phyloP scores from a whole-genome alignment of 2,329 filamentous ascomycete genomes.

The Arthrinium phaeospermum region DNA sequence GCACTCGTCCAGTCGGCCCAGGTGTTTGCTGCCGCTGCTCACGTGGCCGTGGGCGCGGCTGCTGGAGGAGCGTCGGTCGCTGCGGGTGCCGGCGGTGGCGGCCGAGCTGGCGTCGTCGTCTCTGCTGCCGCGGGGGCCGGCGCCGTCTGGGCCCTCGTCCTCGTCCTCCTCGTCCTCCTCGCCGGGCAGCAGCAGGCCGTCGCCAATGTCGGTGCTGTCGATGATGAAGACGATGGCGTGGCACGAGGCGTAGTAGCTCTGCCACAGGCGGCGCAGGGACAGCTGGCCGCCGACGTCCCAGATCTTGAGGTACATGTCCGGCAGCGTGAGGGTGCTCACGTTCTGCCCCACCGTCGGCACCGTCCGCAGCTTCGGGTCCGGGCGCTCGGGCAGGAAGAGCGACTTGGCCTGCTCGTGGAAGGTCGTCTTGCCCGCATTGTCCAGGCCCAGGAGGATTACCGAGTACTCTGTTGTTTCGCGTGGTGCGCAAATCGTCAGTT shows the following conservation, averaged over 20 bases:
- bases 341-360: slow-evolving; percentile 98
- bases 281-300: slow-evolving; percentile 98
- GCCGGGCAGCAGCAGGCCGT: slow-evolving; percentile 67
- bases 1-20: slow-evolving; percentile 84
- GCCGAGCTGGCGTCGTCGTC: slow-evolving; percentile 50
- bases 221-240: slow-evolving; percentile 99
- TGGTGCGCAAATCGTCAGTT: slow-evolving; percentile 15
- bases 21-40: slow-evolving; percentile 63
- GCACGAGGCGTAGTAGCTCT: slow-evolving; percentile 91
- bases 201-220: slow-evolving; percentile 91
- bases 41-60: slow-evolving; percentile 41
- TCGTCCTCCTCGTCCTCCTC: slow-evolving; percentile 13
- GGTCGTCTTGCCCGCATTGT: slow-evolving; percentile 98
- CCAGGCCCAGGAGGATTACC: slow-evolving; percentile 92
- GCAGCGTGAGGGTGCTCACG: slow-evolving; percentile 86
- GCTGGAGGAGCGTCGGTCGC: background rate
- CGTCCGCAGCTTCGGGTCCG: slow-evolving; percentile 76
- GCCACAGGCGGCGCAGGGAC: slow-evolving; percentile 87
- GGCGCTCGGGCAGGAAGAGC: slow-evolving; percentile 71
- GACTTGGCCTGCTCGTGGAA: slow-evolving; percentile 97
- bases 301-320: slow-evolving; percentile 96
- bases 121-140: slow-evolving; percentile 28
- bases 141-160: slow-evolving; percentile 22
- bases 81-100: slow-evolving; percentile 24
- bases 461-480: slow-evolving; percentile 76